Evolutionary conservation across 306 rosid species (phyloP).

Genomic region (Trifolium subterraneum): DNA sequence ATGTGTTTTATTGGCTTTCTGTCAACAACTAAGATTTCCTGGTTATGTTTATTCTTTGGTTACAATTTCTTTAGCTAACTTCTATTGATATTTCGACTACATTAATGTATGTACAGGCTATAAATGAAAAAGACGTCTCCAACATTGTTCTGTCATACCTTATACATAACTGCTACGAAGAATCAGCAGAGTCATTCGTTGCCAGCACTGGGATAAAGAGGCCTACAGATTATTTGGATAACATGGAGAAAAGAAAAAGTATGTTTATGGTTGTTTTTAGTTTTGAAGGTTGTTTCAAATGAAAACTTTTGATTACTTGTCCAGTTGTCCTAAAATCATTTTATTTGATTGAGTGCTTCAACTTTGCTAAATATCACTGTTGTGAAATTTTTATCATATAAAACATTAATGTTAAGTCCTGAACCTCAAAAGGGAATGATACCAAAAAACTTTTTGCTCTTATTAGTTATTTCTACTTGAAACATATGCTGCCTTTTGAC

Average conservation of each 20-base stretch:
- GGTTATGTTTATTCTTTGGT: slow-evolving; percentile 27
- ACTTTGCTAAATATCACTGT: neutral
- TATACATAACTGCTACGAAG: slow-evolving; percentile 84
- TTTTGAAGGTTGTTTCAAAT: slow-evolving; percentile 15
- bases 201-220: slow-evolving; percentile 72
- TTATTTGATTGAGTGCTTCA: neutral
- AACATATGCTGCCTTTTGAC: slow-evolving; percentile 18
- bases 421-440: slow-evolving; percentile 24
- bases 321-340: neutral
- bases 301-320: neutral
- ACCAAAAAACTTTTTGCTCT: neutral
- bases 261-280: slow-evolving; percentile 36
- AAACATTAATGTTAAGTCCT: slow-evolving; percentile 16
- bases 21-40: slow-evolving; percentile 22
- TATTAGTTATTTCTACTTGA: slow-evolving; percentile 21
- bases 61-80: neutral
- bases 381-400: neutral
- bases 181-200: slow-evolving; percentile 77
- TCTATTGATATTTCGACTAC: slow-evolving; percentile 3
- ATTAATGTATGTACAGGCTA: slow-evolving; percentile 50
- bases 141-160: slow-evolving; percentile 79
- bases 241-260: slow-evolving; percentile 90
- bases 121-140: slow-evolving; percentile 68
- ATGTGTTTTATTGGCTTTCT: slow-evolving; percentile 29
- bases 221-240: slow-evolving; percentile 61